Evolutionary conservation across 352 stramenopile genomes (phyloP).

Genomic region (Peronospora destructor): DNA sequence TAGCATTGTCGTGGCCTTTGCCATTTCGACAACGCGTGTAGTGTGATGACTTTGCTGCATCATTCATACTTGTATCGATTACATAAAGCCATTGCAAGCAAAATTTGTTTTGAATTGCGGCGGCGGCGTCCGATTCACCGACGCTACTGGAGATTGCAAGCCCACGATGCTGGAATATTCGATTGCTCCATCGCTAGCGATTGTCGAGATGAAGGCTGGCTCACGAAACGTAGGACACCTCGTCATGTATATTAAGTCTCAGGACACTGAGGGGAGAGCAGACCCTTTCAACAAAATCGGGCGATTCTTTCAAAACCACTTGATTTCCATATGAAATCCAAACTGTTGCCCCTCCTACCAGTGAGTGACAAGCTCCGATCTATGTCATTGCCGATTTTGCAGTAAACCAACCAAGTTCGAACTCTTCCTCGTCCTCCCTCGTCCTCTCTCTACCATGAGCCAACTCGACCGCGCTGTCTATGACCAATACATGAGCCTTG

Average conservation of each 20-base stretch:
- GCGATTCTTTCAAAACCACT: neutral
- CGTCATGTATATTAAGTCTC: neutral
- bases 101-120: no score
- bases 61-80: no score
- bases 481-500: slow-evolving; percentile 71
- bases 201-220: no score
- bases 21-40: no score
- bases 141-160: no score
- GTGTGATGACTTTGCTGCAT: no score
- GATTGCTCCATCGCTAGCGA: no score
- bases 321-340: neutral
- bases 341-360: neutral
- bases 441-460: slow-evolving; percentile 45
- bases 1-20: no score
- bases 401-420: neutral
- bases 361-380: neutral
- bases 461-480: slow-evolving; percentile 77
- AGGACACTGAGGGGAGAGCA: neutral
- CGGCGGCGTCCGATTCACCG: no score
- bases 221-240: neutral
- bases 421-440: neutral
- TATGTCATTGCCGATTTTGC: neutral
- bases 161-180: no score
- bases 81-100: no score
- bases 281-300: neutral